A percentile compares a stretch with the other conserved stretches of the same genome.
Evolutionary conservation across 441 rosid species (phyloP).

Genomic region (Geranium incanum): DNA sequence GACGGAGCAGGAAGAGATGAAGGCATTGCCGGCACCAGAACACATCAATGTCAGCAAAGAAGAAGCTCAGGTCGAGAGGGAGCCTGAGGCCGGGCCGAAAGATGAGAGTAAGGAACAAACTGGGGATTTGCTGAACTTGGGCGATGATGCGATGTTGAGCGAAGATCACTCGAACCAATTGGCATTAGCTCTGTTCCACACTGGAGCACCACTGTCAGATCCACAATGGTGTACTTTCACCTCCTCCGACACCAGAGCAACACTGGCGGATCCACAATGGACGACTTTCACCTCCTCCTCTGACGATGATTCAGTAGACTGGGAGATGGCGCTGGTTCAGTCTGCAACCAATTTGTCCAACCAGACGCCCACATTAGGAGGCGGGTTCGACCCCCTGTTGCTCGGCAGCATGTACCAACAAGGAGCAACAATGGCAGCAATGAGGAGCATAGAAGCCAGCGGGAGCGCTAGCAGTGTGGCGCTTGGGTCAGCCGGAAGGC

Average conservation of each 20-base stretch:
- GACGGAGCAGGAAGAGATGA: conserved; percentile 21
- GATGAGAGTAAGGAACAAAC: conserved; percentile 18
- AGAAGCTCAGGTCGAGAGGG: conserved; percentile 20
- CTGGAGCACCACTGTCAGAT: conserved; percentile 20
- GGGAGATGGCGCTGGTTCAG: conserved; percentile 73
- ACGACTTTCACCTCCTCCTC: conserved; percentile 39
- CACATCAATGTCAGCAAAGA: conserved; percentile 15
- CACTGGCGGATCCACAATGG: conserved; percentile 36
- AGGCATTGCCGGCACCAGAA: conserved; percentile 60
- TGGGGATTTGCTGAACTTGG: conserved; percentile 58
- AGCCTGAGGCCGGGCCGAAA: conserved; percentile 17
- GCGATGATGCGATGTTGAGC: conserved; percentile 31
- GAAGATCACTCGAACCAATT: conserved; percentile 42
- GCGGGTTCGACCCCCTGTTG: conserved; percentile 48
- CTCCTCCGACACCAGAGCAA: conserved; percentile 28
- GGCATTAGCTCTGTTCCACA: conserved; percentile 64
- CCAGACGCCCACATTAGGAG: conserved; percentile 33
- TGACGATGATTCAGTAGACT: conserved; percentile 46
- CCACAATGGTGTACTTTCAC: conserved; percentile 61
- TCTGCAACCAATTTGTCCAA: conserved; percentile 44
- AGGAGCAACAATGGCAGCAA: conserved; percentile 27
- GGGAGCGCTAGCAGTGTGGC: conserved; percentile 59
- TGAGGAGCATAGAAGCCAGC: conserved; percentile 21
- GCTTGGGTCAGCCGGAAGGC: conserved; percentile 43
- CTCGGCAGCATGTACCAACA: conserved; percentile 63